Base-by-base conservation (phyloP, 2,329 filamentous ascomycete genomes). In the Fusarium albosuccineum region DNA sequence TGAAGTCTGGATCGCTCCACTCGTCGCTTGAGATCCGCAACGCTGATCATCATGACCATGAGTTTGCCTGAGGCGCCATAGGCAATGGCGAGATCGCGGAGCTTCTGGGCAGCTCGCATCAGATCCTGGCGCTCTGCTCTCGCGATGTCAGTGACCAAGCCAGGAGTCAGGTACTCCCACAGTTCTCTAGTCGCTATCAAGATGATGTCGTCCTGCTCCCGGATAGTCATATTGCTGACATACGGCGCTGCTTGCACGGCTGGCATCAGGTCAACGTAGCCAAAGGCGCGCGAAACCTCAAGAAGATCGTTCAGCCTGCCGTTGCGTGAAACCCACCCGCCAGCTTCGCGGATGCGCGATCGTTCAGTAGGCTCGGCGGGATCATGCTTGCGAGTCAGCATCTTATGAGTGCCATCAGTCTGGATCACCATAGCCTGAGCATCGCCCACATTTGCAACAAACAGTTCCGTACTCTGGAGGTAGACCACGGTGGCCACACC, bases 41-140 rank as follows among this genome's bases (percentile, higher is more conserved):
- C 92, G 57, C 94, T 95, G 56, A 99, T 90, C 83, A 99, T 93
- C 95, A 98, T 98, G 44, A 99, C 93, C 94, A 98, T 98, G 67
- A 98, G 92, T 81, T 99, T 99, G 75, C 91, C 91, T 2, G 90
- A 94, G 11, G 95, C 93, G 54, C 96, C 96, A 77, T 97, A 98
- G 1, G 95, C 93, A 76, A 99, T 97, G 41, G 96, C 96, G 56
- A 98, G 84, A 81, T 99, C 96, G 60, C 96, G 90, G 33, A 99
- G 86, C 80, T 97, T 97, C 77, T 98, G 95, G 5, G 96, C 92
- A 14, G 95, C 96, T 56, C 93, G 88, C 96, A 99, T 99, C 44
- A 97, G 85, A 76, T 99, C 95, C 45, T 88, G 87, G 7, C 94
- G 90, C 78, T 97, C 95, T 26, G 91, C 91, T 64, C 94, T 87